phyloP scores from a whole-genome alignment of 345 rosid species.

The Pugionium cornutum region DNA sequence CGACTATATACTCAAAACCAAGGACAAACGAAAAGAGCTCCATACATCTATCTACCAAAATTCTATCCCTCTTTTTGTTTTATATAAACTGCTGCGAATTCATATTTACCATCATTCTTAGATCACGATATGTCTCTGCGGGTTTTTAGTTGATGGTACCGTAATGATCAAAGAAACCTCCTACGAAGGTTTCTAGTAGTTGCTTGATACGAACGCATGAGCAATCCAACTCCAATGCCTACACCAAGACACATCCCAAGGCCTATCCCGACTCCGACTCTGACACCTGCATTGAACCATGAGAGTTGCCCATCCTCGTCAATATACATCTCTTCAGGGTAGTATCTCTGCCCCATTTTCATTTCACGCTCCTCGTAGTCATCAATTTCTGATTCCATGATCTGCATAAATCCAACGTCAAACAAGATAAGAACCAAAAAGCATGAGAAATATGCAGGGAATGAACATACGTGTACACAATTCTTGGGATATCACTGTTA shows the following conservation, averaged over 20 bases:
- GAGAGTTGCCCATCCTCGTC: conserved; percentile 89
- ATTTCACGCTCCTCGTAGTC: conserved; percentile 56
- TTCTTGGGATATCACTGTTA: not conserved
- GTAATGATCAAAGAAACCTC: conserved; percentile 61
- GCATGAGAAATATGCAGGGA: not conserved
- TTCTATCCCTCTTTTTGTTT: conserved; percentile 17
- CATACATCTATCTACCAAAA: conserved; percentile 45
- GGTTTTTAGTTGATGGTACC: conserved; percentile 20
- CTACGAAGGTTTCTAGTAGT: conserved; percentile 93
- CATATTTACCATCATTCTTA: conserved; percentile 19
- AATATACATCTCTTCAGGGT: conserved; percentile 61
- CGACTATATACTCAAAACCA: conserved; percentile 25
- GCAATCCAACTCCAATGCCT: conserved; percentile 91
- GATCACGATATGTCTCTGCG: conserved; percentile 12
- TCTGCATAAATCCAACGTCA: conserved; percentile 42
- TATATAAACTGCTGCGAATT: conserved; percentile 14
- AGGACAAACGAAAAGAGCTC: conserved; percentile 29
- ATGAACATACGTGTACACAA: not conserved
- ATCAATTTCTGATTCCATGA: conserved; percentile 50
- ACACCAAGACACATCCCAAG: conserved; percentile 91
- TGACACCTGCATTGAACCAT: conserved; percentile 93
- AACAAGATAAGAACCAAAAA: conserved; percentile 1
- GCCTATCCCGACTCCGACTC: conserved; percentile 96
- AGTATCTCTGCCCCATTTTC: conserved; percentile 53
- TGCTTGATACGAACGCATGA: conserved; percentile 91